phyloP scores from a whole-genome alignment of 1,284 basidiomycete species.

The Marasmius oreades region DNA sequence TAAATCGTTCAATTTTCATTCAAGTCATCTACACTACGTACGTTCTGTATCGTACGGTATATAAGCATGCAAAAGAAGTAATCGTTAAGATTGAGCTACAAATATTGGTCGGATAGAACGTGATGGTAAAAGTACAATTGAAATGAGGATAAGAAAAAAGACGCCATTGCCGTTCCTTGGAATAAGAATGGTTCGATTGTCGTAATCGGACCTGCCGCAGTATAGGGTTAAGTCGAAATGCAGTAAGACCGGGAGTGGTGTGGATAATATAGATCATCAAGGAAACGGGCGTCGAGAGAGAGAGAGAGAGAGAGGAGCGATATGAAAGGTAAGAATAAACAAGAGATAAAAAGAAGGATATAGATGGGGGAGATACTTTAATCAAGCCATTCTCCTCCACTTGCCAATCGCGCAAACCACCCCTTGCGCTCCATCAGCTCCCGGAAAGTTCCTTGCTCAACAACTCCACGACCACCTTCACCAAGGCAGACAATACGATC shows the following conservation, averaged over 20 bases:
- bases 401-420: constrained; percentile 79
- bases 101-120: background rate
- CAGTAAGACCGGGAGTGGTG: background rate
- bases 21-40: background rate
- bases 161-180: background rate
- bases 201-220: background rate
- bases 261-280: background rate
- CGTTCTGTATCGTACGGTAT: background rate
- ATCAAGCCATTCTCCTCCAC: constrained; percentile 82
- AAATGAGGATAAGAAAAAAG: background rate
- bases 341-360: background rate
- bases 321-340: background rate
- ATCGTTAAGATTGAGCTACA: background rate
- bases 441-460: constrained; percentile 78
- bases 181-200: background rate
- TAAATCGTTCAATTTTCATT: background rate
- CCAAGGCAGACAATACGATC: constrained; percentile 85
- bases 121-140: background rate
- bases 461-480: constrained; percentile 59
- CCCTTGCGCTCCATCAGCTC: constrained; percentile 67
- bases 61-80: background rate
- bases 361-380: background rate
- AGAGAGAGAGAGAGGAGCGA: background rate
- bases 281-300: background rate
- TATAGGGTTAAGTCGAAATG: background rate